Conservation (phyloP, 352 stramenopile genomes). For the Globisporangium polare region DNA sequence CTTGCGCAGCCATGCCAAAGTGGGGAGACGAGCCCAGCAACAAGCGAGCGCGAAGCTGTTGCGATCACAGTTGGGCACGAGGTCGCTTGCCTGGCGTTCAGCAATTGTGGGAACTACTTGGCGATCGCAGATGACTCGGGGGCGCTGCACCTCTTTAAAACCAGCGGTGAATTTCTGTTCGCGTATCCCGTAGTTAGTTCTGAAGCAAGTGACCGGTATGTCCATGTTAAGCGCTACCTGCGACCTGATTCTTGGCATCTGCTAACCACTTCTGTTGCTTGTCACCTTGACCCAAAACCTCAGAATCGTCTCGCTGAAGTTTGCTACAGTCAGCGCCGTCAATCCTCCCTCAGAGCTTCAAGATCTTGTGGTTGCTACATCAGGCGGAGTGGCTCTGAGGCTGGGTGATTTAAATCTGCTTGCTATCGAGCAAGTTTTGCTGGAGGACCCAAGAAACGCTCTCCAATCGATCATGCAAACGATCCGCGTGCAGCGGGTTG, state of each 20-base stretch:
- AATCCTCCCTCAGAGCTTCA: slow-evolving; percentile 11
- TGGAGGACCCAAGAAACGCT: slow-evolving; percentile 13
- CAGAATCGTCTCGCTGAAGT: slow-evolving; percentile 15
- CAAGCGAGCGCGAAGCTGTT: not conserved
- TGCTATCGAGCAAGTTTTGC: slow-evolving; percentile 27
- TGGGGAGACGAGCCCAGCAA: not conserved
- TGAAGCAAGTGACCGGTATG: not conserved
- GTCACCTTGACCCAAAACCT: not conserved
- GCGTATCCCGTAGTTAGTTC: slow-evolving; percentile 16
- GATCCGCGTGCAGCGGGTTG: slow-evolving; percentile 21
- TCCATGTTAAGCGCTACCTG: not conserved
- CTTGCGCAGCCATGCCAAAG: not conserved
- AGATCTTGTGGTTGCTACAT: slow-evolving; percentile 30
- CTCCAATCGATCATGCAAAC: slow-evolving; percentile 22
- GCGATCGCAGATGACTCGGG: slow-evolving; percentile 27
- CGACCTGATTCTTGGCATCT: not conserved
- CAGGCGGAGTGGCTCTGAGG: slow-evolving; percentile 16
- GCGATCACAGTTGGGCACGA: slow-evolving; percentile 13
- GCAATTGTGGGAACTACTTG: slow-evolving; percentile 27
- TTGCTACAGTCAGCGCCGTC: slow-evolving; percentile 8
- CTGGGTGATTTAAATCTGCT: slow-evolving; percentile 24
- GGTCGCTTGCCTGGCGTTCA: slow-evolving; percentile 30
- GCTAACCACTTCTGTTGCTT: not conserved
- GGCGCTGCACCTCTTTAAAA: slow-evolving; percentile 28
- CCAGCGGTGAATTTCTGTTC: slow-evolving; percentile 19